Conservation (phyloP, 805 yeast genomes). For the Priceomyces fermenticarens region DNA sequence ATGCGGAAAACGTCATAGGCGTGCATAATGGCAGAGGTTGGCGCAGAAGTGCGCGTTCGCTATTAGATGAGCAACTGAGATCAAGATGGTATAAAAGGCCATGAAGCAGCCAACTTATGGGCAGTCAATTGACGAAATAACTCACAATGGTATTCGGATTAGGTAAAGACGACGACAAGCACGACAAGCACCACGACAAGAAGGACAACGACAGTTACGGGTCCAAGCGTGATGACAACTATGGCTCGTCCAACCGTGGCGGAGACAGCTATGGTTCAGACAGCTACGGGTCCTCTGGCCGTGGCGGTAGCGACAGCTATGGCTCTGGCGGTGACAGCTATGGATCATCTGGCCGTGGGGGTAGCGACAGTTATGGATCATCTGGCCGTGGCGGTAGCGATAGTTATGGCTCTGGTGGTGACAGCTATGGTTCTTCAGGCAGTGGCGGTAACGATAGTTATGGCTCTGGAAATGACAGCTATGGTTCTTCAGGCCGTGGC, state of each 20-base stretch:
- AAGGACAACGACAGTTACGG: constrained; percentile 4
- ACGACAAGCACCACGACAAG: constrained; percentile 9
- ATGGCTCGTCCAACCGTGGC: constrained; percentile 19
- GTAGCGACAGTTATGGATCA: constrained; percentile 17
- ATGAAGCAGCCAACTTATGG: not conserved
- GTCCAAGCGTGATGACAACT: too few species aligned
- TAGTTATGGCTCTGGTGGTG: constrained; percentile 8
- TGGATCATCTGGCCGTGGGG: constrained; percentile 11
- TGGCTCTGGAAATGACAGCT: constrained; percentile 12
- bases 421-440: constrained; percentile 15
- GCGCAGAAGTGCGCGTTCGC: not conserved
- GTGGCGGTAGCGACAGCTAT: constrained; percentile 21
- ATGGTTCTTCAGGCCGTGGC: constrained; percentile 13
- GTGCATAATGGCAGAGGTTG: not conserved
- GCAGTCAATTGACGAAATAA: not conserved
- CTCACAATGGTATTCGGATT: constrained; percentile 32
- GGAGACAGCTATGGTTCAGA: constrained; percentile 16
- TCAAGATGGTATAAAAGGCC: not conserved
- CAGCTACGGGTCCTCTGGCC: constrained; percentile 4
- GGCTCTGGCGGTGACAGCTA: constrained; percentile 10
- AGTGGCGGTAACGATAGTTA: constrained; percentile 7
- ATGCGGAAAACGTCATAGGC: constrained; percentile 1
- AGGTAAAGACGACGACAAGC: constrained; percentile 23
- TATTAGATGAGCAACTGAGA: not conserved
- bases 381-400: constrained; percentile 19